phyloP scores from a whole-genome alignment of 306 rosid species.

The Herpetospermum pedunculosum region DNA sequence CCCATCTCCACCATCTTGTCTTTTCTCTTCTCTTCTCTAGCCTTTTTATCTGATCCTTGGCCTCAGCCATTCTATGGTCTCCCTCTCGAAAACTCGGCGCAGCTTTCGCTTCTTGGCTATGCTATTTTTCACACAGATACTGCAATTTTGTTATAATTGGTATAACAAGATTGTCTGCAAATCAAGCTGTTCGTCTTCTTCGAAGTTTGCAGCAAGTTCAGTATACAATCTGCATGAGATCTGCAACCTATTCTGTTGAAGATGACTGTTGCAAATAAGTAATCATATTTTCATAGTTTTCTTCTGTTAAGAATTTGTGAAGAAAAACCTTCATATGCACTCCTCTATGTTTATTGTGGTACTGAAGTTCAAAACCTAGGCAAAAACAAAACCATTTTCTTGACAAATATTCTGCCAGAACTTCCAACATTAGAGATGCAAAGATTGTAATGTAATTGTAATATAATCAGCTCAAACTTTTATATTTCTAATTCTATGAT shows the following conservation, averaged over 20 bases:
- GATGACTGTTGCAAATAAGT: background rate
- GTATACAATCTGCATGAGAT: background rate
- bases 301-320: background rate
- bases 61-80: background rate
- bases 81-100: background rate
- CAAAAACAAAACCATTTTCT: background rate
- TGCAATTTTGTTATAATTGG: background rate
- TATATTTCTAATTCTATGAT: background rate
- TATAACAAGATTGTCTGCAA: background rate
- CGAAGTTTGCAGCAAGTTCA: background rate
- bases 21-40: conserved; percentile 1
- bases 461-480: background rate
- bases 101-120: background rate
- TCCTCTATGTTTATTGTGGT: background rate
- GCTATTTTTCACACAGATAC: background rate
- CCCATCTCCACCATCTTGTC: conserved; percentile 9
- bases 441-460: background rate
- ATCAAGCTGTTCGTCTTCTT: background rate
- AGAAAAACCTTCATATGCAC: background rate
- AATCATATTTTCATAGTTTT: background rate
- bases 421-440: background rate
- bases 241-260: background rate
- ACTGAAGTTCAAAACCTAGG: background rate
- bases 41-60: conserved; percentile 7
- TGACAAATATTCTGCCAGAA: background rate